Base-by-base conservation (phyloP, 1,139 yeast genomes). In the Sugiyamaella xylanicola region DNA sequence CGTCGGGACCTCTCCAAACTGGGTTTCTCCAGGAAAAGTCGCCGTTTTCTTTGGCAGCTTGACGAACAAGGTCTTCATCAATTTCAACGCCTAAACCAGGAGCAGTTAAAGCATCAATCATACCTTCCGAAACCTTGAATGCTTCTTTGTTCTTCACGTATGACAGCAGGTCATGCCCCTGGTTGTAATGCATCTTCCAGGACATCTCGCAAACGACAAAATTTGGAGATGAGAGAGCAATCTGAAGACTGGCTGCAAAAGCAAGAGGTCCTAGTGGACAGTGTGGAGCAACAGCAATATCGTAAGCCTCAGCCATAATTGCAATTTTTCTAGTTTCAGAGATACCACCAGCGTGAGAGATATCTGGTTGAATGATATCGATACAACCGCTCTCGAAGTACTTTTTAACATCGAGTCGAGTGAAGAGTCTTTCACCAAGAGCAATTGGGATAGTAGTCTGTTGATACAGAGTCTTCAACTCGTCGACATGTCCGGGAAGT, bases 181-280 rank as follows among this genome's bases (percentile, higher is more conserved):
- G 59, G 57, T 68, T 67, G 59, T 67, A 67, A 56, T 68, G 71
- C 65, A 67, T 68, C 27, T 61, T 61, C 57, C 63, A 56, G 4
- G 66, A 63, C 71, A 68, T 68, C 48, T 68, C 71, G 29, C 64
- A 64, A 37, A 68, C 67, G 27, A 64, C 63, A 50, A 66, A 68
- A 56, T 68, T 68, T 35, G 66, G 64, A 15, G 65, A 57, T 11
- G 65, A 59, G 27, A 65, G 54, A 11, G 65, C 72, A 39, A 68
- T 58, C 40, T 68, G 72, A 41, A 68, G 56, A 39, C 64, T 60
- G 16, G 72, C 72, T 7, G 72, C 72, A 49, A 68, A 59, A 2
- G 72, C 70, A 41, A 68, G 59, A 3, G 72, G 70, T 7, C 72
- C 72, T 25, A 68, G 59, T 25, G 72, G 72, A 39, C 72, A 68